These are phyloP conservation scores for Salisapilia sapeloensis DNA, from an alignment of 352 stramenopile species.

Conservation along the genomic window DNA sequence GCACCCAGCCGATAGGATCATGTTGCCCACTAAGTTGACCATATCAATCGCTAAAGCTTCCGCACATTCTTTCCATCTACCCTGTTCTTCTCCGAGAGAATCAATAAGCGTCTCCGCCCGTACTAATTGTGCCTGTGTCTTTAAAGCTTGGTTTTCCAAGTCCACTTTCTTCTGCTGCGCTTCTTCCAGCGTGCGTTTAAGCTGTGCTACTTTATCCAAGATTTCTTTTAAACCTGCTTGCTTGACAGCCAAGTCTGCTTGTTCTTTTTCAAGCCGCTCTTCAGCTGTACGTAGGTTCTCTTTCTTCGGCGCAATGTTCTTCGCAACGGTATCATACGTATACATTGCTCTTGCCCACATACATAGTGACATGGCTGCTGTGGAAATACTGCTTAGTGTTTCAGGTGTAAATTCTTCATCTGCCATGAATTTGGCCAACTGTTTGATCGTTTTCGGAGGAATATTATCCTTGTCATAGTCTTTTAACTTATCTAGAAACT, in stretches of 20 bases:
- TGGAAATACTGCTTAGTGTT: slow-evolving; percentile 80
- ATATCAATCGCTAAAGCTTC: slow-evolving; percentile 61
- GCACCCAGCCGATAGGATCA: slow-evolving; percentile 83
- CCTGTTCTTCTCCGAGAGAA: slow-evolving; percentile 81
- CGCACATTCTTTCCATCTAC: slow-evolving; percentile 77
- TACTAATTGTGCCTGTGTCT: slow-evolving; percentile 76
- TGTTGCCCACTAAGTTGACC: slow-evolving; percentile 87
- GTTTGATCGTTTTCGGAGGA: slow-evolving; percentile 73
- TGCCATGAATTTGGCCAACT: slow-evolving; percentile 80
- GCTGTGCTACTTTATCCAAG: slow-evolving; percentile 66
- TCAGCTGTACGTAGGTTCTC: slow-evolving; percentile 80
- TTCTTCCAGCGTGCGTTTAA: slow-evolving; percentile 77
- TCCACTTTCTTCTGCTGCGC: slow-evolving; percentile 88
- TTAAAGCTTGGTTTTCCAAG: slow-evolving; percentile 75
- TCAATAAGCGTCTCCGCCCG: slow-evolving; percentile 85
- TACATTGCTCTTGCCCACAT: slow-evolving; percentile 92
- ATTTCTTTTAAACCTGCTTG: slow-evolving; percentile 69
- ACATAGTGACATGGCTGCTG: slow-evolving; percentile 82
- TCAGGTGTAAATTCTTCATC: slow-evolving; percentile 85
- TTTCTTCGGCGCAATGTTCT: slow-evolving; percentile 89
- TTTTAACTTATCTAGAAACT: slow-evolving; percentile 82
- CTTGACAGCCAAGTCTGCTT: slow-evolving; percentile 77
- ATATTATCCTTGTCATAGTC: slow-evolving; percentile 84
- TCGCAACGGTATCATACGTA: slow-evolving; percentile 87
- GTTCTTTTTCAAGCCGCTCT: slow-evolving; percentile 70